phyloP scores from a whole-genome alignment of 305 asterid genomes.

The Fraxinus nigra region DNA sequence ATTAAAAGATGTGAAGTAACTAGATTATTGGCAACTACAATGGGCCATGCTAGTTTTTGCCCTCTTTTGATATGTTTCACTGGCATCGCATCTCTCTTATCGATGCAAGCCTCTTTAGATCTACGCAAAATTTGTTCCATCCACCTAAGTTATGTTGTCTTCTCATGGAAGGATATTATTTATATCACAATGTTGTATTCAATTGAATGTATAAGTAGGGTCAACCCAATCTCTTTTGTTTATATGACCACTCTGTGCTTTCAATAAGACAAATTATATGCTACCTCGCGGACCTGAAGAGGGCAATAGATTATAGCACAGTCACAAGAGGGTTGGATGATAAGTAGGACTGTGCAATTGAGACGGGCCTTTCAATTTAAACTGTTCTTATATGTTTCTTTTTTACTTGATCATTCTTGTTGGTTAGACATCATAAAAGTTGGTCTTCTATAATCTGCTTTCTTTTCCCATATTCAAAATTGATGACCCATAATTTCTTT shows the following conservation, averaged over 20 bases:
- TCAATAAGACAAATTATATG: background rate
- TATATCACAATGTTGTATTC: background rate
- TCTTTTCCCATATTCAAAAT: background rate
- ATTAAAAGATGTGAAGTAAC: background rate
- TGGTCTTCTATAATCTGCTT: background rate
- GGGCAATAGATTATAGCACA: background rate
- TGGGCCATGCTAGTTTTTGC: background rate
- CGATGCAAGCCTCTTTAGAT: background rate
- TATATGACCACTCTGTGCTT: background rate
- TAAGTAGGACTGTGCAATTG: background rate
- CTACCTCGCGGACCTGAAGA: background rate
- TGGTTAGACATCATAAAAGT: background rate
- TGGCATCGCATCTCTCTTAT: background rate
- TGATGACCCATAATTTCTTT: background rate
- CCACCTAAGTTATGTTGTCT: background rate
- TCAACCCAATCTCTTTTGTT: background rate
- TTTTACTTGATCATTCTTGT: background rate
- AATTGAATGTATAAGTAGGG: background rate
- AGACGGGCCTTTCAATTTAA: background rate
- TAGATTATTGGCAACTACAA: background rate
- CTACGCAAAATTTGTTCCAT: background rate
- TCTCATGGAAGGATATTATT: background rate
- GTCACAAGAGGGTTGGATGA: background rate
- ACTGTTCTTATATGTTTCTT: background rate
- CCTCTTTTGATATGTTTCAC: background rate